phyloP scores from a whole-genome alignment of 495 filamentous ascomycete genomes.

The Darksidea phi region DNA sequence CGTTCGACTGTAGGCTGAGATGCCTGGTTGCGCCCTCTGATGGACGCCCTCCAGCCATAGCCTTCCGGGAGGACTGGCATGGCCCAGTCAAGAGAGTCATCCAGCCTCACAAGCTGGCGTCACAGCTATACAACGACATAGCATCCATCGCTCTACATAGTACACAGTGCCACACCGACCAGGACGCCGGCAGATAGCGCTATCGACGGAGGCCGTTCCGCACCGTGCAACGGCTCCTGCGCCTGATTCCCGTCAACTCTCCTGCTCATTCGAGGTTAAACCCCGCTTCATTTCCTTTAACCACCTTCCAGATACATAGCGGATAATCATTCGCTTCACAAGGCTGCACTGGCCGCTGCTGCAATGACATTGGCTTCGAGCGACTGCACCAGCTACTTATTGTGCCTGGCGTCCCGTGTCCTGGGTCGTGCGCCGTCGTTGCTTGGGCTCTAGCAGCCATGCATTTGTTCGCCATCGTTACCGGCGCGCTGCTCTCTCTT shows the following conservation, averaged over 20 bases:
- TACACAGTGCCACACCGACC: no score
- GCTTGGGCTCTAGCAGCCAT: neutral
- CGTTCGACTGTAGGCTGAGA: no score
- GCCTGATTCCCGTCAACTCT: neutral
- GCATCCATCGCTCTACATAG: no score
- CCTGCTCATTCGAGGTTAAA: conserved; percentile 20
- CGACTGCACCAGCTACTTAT: conserved; percentile 3
- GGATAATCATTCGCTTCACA: conserved; percentile 6
- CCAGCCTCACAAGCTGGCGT: no score
- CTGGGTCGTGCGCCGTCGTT: neutral
- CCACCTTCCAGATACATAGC: conserved; percentile 27
- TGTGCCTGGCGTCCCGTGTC: neutral
- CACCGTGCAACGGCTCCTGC: no score
- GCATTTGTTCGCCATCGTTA: neutral
- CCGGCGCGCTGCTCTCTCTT: conserved; percentile 7
- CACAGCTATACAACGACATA: no score
- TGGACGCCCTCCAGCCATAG: no score
- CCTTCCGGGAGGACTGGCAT: no score
- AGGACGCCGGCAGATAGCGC: no score
- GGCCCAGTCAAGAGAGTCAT: no score
- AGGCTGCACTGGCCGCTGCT: conserved; percentile 15
- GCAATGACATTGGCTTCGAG: neutral
- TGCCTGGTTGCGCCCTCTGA: no score
- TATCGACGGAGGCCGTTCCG: neutral
- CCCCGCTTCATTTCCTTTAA: conserved; percentile 1